Percentiles rank a stretch among this genome's conserved stretches.
These are phyloP conservation scores for Chaetomidium leptoderma DNA, from an alignment of 495 filamentous ascomycete genomes.

Conservation along the genomic window DNA sequence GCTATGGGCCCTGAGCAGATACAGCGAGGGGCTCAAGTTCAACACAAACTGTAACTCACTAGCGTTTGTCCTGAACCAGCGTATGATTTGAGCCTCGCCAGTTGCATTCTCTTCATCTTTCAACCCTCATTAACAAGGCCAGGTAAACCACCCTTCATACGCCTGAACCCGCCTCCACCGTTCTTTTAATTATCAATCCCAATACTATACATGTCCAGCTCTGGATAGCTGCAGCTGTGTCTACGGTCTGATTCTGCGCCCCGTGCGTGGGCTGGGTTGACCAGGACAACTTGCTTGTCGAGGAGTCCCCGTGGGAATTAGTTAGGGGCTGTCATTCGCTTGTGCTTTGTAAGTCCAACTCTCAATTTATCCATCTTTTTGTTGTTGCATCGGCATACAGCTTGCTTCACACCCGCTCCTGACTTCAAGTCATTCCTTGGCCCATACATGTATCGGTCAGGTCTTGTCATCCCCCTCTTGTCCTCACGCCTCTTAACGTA, in stretches of 20 bases:
- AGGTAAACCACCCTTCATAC: no score
- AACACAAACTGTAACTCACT: conserved; percentile 1
- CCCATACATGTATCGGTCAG: background rate
- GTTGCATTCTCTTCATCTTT: conserved; percentile 3
- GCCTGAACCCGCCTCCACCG: background rate
- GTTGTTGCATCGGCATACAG: background rate
- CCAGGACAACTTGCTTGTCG: no score
- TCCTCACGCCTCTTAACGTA: background rate
- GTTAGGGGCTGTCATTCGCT: background rate
- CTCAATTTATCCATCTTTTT: no score
- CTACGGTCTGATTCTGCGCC: background rate
- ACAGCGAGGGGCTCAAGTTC: background rate
- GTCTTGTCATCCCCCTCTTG: no score
- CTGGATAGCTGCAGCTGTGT: background rate
- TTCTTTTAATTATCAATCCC: background rate
- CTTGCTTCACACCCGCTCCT: background rate
- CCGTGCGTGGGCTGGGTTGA: background rate
- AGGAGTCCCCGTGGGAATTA: no score
- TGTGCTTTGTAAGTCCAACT: no score
- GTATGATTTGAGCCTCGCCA: background rate
- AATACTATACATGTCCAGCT: background rate
- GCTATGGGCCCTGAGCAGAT: background rate
- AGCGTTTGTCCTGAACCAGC: background rate
- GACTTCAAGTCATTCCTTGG: background rate
- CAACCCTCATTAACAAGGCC: conserved; percentile 3